phyloP scores from a whole-genome alignment of 768 basidiomycete species.

The Psilocybe cyanescens region DNA sequence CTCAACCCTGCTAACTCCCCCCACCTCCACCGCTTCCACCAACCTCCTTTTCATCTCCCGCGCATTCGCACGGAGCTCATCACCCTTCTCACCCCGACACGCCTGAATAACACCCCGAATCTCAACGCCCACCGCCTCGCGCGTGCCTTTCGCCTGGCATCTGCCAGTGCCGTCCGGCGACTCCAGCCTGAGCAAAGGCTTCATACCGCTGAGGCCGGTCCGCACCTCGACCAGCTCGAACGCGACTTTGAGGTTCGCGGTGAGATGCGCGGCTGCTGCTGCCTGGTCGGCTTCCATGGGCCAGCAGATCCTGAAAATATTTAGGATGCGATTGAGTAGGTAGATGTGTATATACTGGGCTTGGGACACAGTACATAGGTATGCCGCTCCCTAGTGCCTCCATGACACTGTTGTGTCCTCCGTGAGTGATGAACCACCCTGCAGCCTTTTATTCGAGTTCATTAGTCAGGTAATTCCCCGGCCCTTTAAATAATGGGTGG shows the following conservation, averaged over 20 bases:
- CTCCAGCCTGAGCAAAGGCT: neutral
- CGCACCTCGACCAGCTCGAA: constrained; percentile 15
- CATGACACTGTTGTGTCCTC: constrained; percentile 17
- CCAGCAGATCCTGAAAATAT: constrained; percentile 15
- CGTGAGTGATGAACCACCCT: constrained; percentile 20
- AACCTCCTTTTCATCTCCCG: constrained; percentile 1
- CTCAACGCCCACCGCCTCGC: constrained; percentile 10
- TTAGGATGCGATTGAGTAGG: neutral
- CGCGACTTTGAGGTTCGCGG: constrained; percentile 10
- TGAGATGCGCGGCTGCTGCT: constrained; percentile 8
- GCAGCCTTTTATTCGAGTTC: constrained; percentile 5
- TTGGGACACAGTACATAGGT: constrained; percentile 8
- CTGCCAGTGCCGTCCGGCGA: neutral
- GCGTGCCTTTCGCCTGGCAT: constrained; percentile 4
- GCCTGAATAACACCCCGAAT: constrained; percentile 2
- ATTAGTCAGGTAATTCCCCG: neutral
- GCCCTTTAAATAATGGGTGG: neutral
- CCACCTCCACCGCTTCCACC: neutral
- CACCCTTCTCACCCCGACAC: constrained; percentile 8
- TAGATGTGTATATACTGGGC: neutral
- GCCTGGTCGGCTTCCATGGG: constrained; percentile 17
- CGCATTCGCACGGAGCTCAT: constrained; percentile 4
- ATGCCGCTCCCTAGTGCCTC: constrained; percentile 16
- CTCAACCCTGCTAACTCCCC: neutral
- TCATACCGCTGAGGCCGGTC: constrained; percentile 5